Evolutionary conservation across 2,329 filamentous ascomycete species (phyloP), one percentile per base, ranked within the genome.

Genomic region (Hortaea werneckii): DNA sequence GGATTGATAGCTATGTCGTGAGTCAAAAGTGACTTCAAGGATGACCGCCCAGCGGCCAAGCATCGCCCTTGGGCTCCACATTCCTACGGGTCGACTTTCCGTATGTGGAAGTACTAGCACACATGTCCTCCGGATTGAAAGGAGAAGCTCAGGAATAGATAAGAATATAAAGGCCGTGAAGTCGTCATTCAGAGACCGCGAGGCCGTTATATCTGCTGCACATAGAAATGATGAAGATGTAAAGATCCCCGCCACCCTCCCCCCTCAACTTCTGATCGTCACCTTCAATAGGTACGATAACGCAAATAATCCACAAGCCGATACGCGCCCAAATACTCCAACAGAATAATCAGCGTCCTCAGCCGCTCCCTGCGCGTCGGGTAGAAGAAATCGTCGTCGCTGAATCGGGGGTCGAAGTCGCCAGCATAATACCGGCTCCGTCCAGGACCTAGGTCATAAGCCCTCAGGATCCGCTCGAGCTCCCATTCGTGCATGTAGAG

Each of bases 391-490:
- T 43, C 44, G 34, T 38, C 40, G 35, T 42, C 13, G 6, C 32
- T 43, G 32, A 37, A 51, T 20, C 28, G 30, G 37, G 46, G 38
- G 9, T 39, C 35, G 6, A 54, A 42, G 3, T 28, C 13, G 10
- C 38, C 45, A 26, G 39, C 42, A n/a, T 46, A 46, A 26, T 50
- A 50, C 12, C 46, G 40, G 10, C 40, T 29, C n/a, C 44, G 29
- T 3, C 38, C 34, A 1, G 38, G 28, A 6, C 43, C 40, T 6
- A 58, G 34, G 5, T 51, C 51, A 39, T 67, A 66, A 0, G 56
- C 56, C 29, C 50, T 44, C 34, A 66, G 52, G 37, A 66, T 56
- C 1, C 53, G 49, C 34, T 64, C 57, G 2, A 60, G 50, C 46
- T 50, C 55, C 48, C 49, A 45, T 40, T 63, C 56, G 30, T 55